phyloP scores from a whole-genome alignment of 1,284 basidiomycete species.

The Singerocomus rubriflavus region DNA sequence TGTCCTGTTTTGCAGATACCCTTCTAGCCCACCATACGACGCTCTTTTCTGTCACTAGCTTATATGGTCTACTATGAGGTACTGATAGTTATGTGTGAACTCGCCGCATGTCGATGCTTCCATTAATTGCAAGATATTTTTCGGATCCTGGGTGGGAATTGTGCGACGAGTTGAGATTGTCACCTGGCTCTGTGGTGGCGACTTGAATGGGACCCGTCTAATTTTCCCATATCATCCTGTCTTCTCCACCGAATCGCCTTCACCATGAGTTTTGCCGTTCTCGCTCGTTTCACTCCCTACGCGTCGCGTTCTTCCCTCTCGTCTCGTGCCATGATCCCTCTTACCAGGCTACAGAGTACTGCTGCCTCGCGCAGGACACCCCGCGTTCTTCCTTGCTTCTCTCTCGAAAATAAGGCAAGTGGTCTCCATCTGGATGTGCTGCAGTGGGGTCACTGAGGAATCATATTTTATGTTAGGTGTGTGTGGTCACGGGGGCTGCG shows the following conservation, averaged over 20 bases:
- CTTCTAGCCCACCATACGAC: constrained; percentile 15
- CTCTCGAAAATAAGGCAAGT: constrained; percentile 64
- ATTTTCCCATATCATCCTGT: constrained; percentile 12
- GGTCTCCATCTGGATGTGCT: not conserved
- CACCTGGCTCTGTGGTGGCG: not conserved
- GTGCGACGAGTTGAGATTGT: constrained; percentile 8
- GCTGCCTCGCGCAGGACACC: constrained; percentile 22
- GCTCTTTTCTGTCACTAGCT: constrained; percentile 28
- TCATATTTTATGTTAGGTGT: constrained; percentile 56
- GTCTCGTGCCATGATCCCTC: constrained; percentile 12
- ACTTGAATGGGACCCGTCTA: constrained; percentile 20
- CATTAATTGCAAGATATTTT: constrained; percentile 22
- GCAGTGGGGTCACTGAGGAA: not conserved
- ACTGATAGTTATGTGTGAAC: constrained; percentile 26
- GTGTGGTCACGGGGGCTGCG: constrained; percentile 92
- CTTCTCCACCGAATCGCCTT: constrained; percentile 11
- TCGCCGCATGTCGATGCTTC: constrained; percentile 24
- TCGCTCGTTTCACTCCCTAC: constrained; percentile 26
- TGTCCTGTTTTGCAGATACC: constrained; percentile 34
- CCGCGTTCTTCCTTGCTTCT: constrained; percentile 56
- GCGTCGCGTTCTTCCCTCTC: constrained; percentile 17
- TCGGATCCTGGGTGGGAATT: constrained; percentile 15
- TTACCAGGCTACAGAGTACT: constrained; percentile 27
- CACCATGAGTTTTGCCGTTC: constrained; percentile 26
- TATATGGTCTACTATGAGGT: constrained; percentile 36